A percentile compares a stretch with the other conserved stretches of the same genome.
Evolutionary conservation across 805 yeast genomes (phyloP).

Genomic region (Saccharomycopsis babjevae): DNA sequence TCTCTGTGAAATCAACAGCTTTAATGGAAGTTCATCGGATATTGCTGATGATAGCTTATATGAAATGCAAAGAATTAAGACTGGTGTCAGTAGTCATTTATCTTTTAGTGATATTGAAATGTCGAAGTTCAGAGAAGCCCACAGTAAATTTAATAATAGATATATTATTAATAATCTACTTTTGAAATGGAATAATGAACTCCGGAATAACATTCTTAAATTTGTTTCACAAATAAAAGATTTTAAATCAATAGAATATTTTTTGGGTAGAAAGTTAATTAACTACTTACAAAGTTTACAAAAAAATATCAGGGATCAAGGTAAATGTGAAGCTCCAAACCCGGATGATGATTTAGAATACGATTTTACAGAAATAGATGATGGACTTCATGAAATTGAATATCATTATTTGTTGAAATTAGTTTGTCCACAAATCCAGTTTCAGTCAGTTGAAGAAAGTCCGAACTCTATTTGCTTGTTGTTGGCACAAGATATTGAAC

Average conservation of each 20-base stretch:
- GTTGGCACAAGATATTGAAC: constrained; percentile 49
- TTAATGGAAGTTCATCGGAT: not conserved
- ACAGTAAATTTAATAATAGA: constrained; percentile 40
- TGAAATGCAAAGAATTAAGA: not conserved
- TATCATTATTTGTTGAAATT: constrained; percentile 45
- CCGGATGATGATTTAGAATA: constrained; percentile 31
- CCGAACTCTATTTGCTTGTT: constrained; percentile 38
- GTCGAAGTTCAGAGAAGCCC: not conserved
- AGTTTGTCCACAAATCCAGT: constrained; percentile 53
- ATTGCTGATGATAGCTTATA: not conserved
- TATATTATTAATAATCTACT: constrained; percentile 47
- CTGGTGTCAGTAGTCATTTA: constrained; percentile 13
- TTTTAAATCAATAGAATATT: constrained; percentile 33
- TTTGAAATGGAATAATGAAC: constrained; percentile 42
- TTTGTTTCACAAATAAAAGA: constrained; percentile 37
- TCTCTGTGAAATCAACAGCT: not conserved
- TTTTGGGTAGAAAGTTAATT: constrained; percentile 40
- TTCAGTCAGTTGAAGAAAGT: constrained; percentile 36
- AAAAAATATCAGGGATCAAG: not conserved
- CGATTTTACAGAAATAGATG: constrained; percentile 33
- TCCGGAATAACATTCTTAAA: constrained; percentile 38
- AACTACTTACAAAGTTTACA: constrained; percentile 34
- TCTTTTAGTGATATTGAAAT: constrained; percentile 8
- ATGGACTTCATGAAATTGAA: constrained; percentile 32
- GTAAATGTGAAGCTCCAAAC: not conserved